Evolutionary conservation across 306 rosid genomes (phyloP), one percentile per base, ranked within the genome.

Genomic region (Gastrolobium bilobum): DNA sequence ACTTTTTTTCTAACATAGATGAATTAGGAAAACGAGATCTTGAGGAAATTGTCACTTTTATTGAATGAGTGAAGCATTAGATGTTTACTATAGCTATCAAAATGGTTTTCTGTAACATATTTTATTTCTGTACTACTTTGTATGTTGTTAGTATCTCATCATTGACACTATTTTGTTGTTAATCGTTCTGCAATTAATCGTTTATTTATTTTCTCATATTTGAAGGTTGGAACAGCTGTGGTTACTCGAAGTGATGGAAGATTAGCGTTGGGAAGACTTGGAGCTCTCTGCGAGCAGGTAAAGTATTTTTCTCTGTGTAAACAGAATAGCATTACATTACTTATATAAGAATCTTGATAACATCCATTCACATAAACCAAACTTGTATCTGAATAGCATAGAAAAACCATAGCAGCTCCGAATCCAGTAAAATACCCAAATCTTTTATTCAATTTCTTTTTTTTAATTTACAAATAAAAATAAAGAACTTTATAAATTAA

Each of bases 211-310:
- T 44, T 53, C 14, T 76, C 33, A 39, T 65, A 53, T 37, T 51
- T 83, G 64, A 63, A 94, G 98, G 99, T 95, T 29, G 99, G 99
- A 83, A 95, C 99, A n/a, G 97, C 98, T 57, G 98, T 95, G 75
- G 99, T 95, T 71, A 95, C 99, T 43, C 83, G 99, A 37, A 81
- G 90, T 69, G 99, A 95, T 87, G 98, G 98, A 72, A 89, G 98
- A 78, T 75, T 95, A 54, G 99, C 99, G 68, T 69, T 95, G 81
- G 99, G 98, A 26, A 88, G 99, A 83, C 88, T 95, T 65, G 98
- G 99, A 63, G 90, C 94, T 72, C 91, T 95, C 0, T 95, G 99
- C 72, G 99, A 95, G 83, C 98, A 95, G 97, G 99, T 82, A 57
- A 13, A 26, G 1, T 33, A 67, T 58, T 65, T 33, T 67, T 15